phyloP scores from a whole-genome alignment of 345 rosid species.

The Eucalyptus sp. region DNA sequence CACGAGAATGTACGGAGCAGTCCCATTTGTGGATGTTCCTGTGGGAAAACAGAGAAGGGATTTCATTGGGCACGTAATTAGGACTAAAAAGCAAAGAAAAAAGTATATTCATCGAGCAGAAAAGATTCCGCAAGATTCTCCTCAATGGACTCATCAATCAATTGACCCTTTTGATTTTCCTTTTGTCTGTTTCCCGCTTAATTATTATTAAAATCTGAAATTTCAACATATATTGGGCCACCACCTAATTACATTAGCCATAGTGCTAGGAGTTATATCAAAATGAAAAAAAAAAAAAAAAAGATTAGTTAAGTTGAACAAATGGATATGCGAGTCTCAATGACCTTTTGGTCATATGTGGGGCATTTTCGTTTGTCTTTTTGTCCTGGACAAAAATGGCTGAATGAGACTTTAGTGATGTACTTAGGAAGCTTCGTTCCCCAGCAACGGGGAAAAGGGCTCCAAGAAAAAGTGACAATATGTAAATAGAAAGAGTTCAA shows the following conservation, averaged over 20 bases:
- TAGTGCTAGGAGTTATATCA: neutral
- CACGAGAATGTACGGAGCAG: neutral
- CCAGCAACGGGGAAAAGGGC: neutral
- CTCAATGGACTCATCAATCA: neutral
- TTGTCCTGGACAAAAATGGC: neutral
- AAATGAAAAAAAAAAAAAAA: neutral
- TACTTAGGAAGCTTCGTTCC: neutral
- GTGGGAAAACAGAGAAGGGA: neutral
- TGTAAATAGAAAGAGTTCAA: neutral
- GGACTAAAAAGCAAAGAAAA: neutral
- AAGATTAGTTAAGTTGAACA: neutral
- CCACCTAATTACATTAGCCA: neutral
- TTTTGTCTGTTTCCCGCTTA: neutral
- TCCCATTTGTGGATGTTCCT: neutral
- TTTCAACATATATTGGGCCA: neutral
- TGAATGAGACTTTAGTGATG: neutral
- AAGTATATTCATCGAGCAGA: neutral
- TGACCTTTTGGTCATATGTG: neutral
- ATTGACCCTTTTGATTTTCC: neutral
- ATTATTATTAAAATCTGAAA: neutral
- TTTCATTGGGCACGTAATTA: neutral
- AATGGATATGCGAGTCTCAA: neutral
- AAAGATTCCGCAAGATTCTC: neutral
- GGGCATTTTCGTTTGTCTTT: neutral
- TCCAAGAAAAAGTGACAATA: neutral